Base-by-base conservation (phyloP, 1,139 yeast genomes). In the Scheffersomyces stambukii region DNA sequence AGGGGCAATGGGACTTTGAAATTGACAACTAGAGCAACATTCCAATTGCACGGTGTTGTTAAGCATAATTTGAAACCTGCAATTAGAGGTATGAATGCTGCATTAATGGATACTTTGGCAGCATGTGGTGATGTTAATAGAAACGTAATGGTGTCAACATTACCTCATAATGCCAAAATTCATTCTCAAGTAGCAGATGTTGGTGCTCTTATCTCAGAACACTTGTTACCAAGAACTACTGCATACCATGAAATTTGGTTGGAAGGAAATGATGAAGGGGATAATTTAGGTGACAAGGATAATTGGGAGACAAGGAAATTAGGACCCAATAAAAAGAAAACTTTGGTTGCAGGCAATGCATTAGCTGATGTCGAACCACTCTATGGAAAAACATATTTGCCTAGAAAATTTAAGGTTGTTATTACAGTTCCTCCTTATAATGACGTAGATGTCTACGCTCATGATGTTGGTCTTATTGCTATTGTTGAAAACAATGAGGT, bases 101-200 rank as follows among this genome's bases (percentile, higher is more conserved):
- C 81, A 8, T 72, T 89, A 47, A 74, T 91, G 78, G 97, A 91
- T 53, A 89, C 97, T 9, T 74, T 91, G 37, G 97, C 95, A 39
- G 98, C 97, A 3, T 89, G 96, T 70, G 98, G 98, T 68, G 98
- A 91, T 64, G 97, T 89, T 24, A 85, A 86, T 63, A 83, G 97
- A 74, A 89, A 89, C 54, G 96, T 89, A 28, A 89, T 89, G 80
- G 72, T 85, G 33, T 77, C 93, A 38, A 95, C 96, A 8, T 68
- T 86, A 28, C 96, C 97, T 14, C 75, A 74, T 26, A 86, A 86
- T 52, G 84, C 91, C 28, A 79, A 79, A 51, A 72, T 89, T 32
- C 97, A 89, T 55, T 61, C 66, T 21, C 93, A 88, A 60, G 72
- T 89, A 42, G 70, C 81, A 24, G 65, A 68, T 11, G 59, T 73